Evolutionary conservation across 768 basidiomycete species (phyloP).

Genomic region (Boletus edulis): DNA sequence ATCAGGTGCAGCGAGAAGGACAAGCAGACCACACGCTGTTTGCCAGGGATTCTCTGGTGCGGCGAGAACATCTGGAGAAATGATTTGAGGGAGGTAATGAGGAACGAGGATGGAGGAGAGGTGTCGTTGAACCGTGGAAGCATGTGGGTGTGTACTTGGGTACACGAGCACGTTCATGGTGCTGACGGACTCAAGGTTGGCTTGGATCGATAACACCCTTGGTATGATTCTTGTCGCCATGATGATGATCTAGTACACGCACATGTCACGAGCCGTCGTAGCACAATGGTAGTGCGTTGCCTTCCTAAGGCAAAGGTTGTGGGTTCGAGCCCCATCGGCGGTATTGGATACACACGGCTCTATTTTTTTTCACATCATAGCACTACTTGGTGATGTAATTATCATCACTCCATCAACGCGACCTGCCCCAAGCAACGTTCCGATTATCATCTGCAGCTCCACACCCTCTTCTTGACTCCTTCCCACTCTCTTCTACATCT

Average conservation of each 20-base stretch:
- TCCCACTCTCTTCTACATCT: background rate
- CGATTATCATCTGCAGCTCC: background rate
- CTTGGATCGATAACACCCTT: too few relatives aligned
- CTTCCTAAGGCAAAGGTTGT: conserved; percentile 40
- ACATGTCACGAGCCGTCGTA: conserved; percentile 29
- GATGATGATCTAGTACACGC: background rate
- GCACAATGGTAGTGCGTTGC: conserved; percentile 40
- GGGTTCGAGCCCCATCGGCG: conserved; percentile 39
- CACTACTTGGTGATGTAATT: too few relatives aligned
- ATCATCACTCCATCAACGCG: background rate
- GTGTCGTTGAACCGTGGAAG: conserved; percentile 43
- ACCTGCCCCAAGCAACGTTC: too few relatives aligned
- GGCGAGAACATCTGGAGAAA: conserved; percentile 54
- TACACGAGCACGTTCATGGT: conserved; percentile 77
- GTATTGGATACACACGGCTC: conserved; percentile 31
- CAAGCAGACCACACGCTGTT: conserved; percentile 69
- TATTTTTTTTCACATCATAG: conserved; percentile 1
- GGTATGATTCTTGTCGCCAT: background rate
- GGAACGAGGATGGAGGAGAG: conserved; percentile 62
- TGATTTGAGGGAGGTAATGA: conserved; percentile 74
- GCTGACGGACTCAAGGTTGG: too few relatives aligned
- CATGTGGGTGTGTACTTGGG: conserved; percentile 57
- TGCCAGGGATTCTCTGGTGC: conserved; percentile 75
- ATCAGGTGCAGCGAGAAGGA: conserved; percentile 62
- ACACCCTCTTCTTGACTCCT: background rate